Evolutionary conservation across 1,284 basidiomycete genomes (phyloP).

Genomic region (Mycena sp.): DNA sequence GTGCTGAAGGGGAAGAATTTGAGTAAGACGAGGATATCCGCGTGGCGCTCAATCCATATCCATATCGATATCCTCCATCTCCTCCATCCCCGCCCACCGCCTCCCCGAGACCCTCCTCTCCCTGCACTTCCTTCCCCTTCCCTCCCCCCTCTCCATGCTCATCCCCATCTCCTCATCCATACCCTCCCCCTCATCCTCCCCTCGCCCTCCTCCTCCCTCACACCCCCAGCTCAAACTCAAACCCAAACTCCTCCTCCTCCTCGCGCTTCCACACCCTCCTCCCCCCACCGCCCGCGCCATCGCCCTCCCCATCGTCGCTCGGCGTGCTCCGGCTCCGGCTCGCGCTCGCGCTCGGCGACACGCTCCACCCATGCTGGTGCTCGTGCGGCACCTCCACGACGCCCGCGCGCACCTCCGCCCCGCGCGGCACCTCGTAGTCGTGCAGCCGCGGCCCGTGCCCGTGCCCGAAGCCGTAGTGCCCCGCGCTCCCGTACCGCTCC

Average conservation of each 20-base stretch:
- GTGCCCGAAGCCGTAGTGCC: constrained; percentile 35
- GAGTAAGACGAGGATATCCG: too few species aligned
- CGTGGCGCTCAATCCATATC: constrained; percentile 55
- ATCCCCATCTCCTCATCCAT: constrained; percentile 33
- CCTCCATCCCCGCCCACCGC: constrained; percentile 69
- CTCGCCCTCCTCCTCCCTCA: constrained; percentile 28
- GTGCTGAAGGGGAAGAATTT: too few species aligned
- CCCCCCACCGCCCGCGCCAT: constrained; percentile 42
- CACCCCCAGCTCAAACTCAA: constrained; percentile 45
- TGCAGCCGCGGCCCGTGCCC: constrained; percentile 66
- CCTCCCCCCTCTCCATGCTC: constrained; percentile 1
- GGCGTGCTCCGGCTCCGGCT: constrained; percentile 32
- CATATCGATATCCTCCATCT: constrained; percentile 62
- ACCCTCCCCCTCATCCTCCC: constrained; percentile 2
- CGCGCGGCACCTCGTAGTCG: constrained; percentile 58
- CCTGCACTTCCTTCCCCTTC: constrained; percentile 31
- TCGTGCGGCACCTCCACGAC: constrained; percentile 29
- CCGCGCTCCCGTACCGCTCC: constrained; percentile 51
- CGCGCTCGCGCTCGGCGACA: background rate
- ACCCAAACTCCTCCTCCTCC: constrained; percentile 43
- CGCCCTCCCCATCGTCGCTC: constrained; percentile 39
- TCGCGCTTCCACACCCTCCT: constrained; percentile 33
- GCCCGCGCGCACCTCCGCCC: constrained; percentile 38
- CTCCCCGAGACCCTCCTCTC: constrained; percentile 44
- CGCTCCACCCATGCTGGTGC: constrained; percentile 23